phyloP scores from a whole-genome alignment of 805 yeast species.

The Kuraishia capsulata region DNA sequence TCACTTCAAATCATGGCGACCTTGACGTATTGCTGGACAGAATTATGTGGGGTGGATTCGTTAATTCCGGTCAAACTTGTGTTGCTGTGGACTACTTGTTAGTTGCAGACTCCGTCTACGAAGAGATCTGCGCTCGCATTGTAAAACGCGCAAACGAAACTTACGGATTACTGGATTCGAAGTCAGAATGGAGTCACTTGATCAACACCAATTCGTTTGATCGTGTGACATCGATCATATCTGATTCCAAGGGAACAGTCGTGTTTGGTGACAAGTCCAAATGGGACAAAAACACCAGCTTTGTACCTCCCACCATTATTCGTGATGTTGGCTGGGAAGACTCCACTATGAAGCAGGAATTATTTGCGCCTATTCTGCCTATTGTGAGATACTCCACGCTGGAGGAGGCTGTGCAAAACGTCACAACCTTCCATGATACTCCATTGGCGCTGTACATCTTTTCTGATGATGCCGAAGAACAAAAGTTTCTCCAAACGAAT shows the following conservation, averaged over 20 bases:
- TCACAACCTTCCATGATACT: slow-evolving; percentile 47
- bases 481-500: slow-evolving; percentile 34
- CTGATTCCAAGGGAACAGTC: slow-evolving; percentile 42
- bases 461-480: slow-evolving; percentile 36
- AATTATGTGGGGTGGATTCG: slow-evolving; percentile 67
- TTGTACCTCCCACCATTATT: slow-evolving; percentile 68
- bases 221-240: slow-evolving; percentile 33
- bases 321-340: slow-evolving; percentile 57
- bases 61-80: slow-evolving; percentile 87
- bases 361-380: slow-evolving; percentile 85
- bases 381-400: slow-evolving; percentile 44
- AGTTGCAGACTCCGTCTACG: slow-evolving; percentile 52
- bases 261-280: slow-evolving; percentile 32
- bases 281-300: slow-evolving; percentile 25
- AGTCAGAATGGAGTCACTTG: slow-evolving; percentile 48
- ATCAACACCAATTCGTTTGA: slow-evolving; percentile 45
- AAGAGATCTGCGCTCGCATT: slow-evolving; percentile 35
- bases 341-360: slow-evolving; percentile 62
- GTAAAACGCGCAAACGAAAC: slow-evolving; percentile 29
- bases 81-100: slow-evolving; percentile 80
- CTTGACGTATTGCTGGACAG: slow-evolving; percentile 43
- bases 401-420: slow-evolving; percentile 30
- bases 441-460: slow-evolving; percentile 80
- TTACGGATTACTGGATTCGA: slow-evolving; percentile 32
- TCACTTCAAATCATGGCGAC: slow-evolving; percentile 42